These are phyloP conservation scores for Vanilla planifolia DNA, from an alignment of 106 monocot genomes.

Conservation along the genomic window DNA sequence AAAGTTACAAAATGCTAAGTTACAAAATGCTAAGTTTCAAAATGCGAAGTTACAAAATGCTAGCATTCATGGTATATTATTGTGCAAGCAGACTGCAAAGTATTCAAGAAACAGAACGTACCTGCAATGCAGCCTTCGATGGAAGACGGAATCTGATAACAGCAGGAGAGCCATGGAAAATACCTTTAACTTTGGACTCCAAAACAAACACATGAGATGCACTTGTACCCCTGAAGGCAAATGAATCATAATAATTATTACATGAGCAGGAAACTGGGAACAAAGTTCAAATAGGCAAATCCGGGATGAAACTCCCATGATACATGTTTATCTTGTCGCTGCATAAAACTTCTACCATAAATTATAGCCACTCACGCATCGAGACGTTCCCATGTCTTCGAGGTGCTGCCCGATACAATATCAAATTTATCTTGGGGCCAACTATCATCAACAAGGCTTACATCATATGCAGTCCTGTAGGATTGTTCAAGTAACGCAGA, in stretches of 20 bases:
- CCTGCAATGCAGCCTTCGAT: constrained; percentile 77
- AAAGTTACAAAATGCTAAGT: too few species aligned
- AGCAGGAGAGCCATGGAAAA: constrained; percentile 74
- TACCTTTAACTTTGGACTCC: constrained; percentile 72
- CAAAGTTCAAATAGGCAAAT: too few species aligned
- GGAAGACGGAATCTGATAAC: constrained; percentile 85
- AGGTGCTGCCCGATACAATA: constrained; percentile 55
- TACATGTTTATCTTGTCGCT: too few species aligned
- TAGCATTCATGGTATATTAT: not conserved
- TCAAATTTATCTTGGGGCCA: constrained; percentile 79
- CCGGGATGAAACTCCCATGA: too few species aligned
- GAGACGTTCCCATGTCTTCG: constrained; percentile 87
- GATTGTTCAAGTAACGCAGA: too few species aligned
- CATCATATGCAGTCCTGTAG: constrained; percentile 93
- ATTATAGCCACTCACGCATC: constrained; percentile 93
- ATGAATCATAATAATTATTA: not conserved
- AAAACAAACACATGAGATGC: constrained; percentile 74
- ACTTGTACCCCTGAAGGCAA: constrained; percentile 52
- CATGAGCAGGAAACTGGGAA: not conserved
- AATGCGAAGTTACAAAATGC: too few species aligned
- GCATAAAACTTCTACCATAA: too few species aligned
- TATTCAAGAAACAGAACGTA: constrained; percentile 4
- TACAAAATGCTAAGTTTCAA: too few species aligned
- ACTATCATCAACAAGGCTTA: constrained; percentile 80
- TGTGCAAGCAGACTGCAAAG: too few species aligned